phyloP scores from a whole-genome alignment of 129 eudicot species.

The Lactuca sativa region DNA sequence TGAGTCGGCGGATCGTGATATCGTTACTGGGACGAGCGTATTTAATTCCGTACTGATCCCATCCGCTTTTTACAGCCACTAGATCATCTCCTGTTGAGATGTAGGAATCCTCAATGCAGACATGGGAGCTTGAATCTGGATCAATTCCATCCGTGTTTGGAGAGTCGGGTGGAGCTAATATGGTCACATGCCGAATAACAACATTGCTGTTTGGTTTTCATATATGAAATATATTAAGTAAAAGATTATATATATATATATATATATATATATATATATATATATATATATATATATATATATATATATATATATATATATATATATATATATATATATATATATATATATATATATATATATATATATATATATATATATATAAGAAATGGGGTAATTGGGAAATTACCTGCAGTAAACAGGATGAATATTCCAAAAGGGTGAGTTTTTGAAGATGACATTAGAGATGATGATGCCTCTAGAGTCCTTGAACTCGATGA shows the following conservation, averaged over 20 bases:
- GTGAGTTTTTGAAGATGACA: slow-evolving; percentile 70
- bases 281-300: too few species aligned
- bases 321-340: too few species aligned
- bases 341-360: background rate
- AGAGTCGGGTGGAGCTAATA: slow-evolving; percentile 61
- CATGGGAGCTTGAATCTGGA: slow-evolving; percentile 79
- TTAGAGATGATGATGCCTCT: slow-evolving; percentile 64
- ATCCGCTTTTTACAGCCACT: slow-evolving; percentile 73
- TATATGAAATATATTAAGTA: slow-evolving; percentile 1
- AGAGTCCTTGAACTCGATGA: slow-evolving; percentile 60
- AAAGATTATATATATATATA: background rate
- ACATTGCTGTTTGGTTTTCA: slow-evolving; percentile 48
- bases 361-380: background rate
- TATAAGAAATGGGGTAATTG: background rate
- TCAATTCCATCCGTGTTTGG: slow-evolving; percentile 75
- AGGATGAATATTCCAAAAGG: slow-evolving; percentile 71
- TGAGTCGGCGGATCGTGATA: slow-evolving; percentile 45
- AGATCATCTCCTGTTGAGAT: slow-evolving; percentile 78
- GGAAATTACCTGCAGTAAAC: slow-evolving; percentile 71
- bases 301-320: too few species aligned
- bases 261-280: too few species aligned
- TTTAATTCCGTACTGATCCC: slow-evolving; percentile 82
- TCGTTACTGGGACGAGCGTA: slow-evolving; percentile 53
- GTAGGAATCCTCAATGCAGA: slow-evolving; percentile 79
- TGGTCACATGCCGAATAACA: slow-evolving; percentile 65